Percentiles rank a stretch among this genome's conserved stretches.
These are phyloP conservation scores for Mycena vitilis DNA, from an alignment of 768 basidiomycete species.

Conservation along the genomic window DNA sequence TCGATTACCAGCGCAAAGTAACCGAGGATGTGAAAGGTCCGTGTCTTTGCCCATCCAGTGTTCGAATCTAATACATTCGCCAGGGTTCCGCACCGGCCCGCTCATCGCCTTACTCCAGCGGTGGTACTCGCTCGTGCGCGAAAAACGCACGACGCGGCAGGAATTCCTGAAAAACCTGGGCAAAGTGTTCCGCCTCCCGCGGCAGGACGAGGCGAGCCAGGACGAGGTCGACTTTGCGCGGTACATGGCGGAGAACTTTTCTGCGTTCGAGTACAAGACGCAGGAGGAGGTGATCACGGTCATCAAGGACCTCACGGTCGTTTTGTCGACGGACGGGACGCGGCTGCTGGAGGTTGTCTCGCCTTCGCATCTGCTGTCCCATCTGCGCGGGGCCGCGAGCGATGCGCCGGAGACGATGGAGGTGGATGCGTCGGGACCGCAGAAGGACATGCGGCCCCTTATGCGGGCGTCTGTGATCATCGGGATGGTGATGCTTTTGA, in stretches of 20 bases:
- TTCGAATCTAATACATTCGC: slow-evolving; percentile 10
- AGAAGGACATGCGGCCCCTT: slow-evolving; percentile 44
- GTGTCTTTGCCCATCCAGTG: slow-evolving; percentile 15
- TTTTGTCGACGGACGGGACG: slow-evolving; percentile 84
- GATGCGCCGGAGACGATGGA: slow-evolving; percentile 21
- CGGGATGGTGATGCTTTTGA: slow-evolving; percentile 88
- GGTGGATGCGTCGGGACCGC: slow-evolving; percentile 19
- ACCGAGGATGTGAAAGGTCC: slow-evolving; percentile 65
- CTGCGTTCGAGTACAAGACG: slow-evolving; percentile 93
- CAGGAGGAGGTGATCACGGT: slow-evolving; percentile 93
- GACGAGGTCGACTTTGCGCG: slow-evolving; percentile 88
- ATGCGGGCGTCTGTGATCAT: slow-evolving; percentile 81
- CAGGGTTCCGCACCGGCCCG: slow-evolving; percentile 76
- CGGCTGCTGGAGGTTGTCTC: slow-evolving; percentile 82
- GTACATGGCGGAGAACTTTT: slow-evolving; percentile 96
- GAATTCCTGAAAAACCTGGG: slow-evolving; percentile 89
- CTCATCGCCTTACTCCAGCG: slow-evolving; percentile 84
- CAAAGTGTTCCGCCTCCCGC: slow-evolving; percentile 83
- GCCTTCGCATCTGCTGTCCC: slow-evolving; percentile 75
- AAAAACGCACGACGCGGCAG: slow-evolving; percentile 87
- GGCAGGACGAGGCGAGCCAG: slow-evolving; percentile 70
- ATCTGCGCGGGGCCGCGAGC: slow-evolving; percentile 56
- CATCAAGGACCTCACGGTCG: slow-evolving; percentile 79
- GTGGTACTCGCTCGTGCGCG: slow-evolving; percentile 93
- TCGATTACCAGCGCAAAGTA: slow-evolving; percentile 82